A percentile compares a stretch with the other conserved stretches of the same genome.
Evolutionary conservation across 2,329 filamentous ascomycete genomes (phyloP).

Genomic region (Diaporthe ilicicola): DNA sequence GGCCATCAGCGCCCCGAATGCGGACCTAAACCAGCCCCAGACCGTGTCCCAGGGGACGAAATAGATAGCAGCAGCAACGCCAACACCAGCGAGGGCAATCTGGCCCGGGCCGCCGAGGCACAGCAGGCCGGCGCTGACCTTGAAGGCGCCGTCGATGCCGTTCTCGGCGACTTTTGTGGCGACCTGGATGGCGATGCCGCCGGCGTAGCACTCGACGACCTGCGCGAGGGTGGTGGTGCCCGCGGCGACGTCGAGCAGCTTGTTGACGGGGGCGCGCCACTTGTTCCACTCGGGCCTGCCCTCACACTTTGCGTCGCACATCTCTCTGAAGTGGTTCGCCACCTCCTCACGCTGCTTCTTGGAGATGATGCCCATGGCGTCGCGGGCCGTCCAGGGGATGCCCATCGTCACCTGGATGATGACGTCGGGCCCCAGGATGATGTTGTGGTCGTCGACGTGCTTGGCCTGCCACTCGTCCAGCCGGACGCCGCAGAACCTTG

Average conservation of each 20-base stretch:
- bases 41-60: slow-evolving; percentile 32
- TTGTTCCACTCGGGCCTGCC: slow-evolving; percentile 30
- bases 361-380: slow-evolving; percentile 31
- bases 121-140: slow-evolving; percentile 27
- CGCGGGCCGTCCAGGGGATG: slow-evolving; percentile 32
- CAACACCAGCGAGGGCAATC: slow-evolving; percentile 29
- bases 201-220: slow-evolving; percentile 33
- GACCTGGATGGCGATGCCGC: slow-evolving; percentile 32
- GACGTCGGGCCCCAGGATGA: slow-evolving; percentile 32
- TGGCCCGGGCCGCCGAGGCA: slow-evolving; percentile 30
- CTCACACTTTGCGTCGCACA: slow-evolving; percentile 33
- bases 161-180: slow-evolving; percentile 26
- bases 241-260: slow-evolving; percentile 32
- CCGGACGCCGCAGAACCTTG: slow-evolving; percentile 30
- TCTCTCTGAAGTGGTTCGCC: slow-evolving; percentile 29
- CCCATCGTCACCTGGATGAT: slow-evolving; percentile 32
- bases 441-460: slow-evolving; percentile 31
- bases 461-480: slow-evolving; percentile 34
- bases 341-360: slow-evolving; percentile 33
- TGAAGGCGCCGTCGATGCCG: slow-evolving; percentile 28
- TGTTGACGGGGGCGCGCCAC: slow-evolving; percentile 33
- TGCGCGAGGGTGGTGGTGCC: slow-evolving; percentile 26
- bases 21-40: slow-evolving; percentile 31
- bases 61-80: slow-evolving; percentile 27
- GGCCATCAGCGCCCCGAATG: slow-evolving; percentile 25